Conservation (phyloP, 371 early-diverging fungal species). For the Syncephalis fuscata region DNA sequence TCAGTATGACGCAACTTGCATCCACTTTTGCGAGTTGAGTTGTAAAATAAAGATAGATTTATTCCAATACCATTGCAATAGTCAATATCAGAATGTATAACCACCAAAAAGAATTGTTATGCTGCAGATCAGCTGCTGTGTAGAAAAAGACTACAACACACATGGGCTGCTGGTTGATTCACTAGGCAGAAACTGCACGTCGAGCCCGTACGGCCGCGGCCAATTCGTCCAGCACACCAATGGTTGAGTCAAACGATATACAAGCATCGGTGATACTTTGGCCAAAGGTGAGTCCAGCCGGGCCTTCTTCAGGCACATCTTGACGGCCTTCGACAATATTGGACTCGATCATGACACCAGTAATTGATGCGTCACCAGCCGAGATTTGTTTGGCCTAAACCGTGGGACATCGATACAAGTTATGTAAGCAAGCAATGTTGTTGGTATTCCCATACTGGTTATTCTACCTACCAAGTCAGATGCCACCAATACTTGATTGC, state of each 20-base stretch:
- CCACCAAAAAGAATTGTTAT: too few relatives aligned
- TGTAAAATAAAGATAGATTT: too few relatives aligned
- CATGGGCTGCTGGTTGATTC: too few relatives aligned
- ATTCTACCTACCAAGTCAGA: conserved; percentile 28
- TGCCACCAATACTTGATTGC: conserved; percentile 65
- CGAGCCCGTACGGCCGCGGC: conserved; percentile 42
- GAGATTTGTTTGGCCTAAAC: conserved; percentile 27
- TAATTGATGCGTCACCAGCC: conserved; percentile 37
- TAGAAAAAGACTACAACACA: too few relatives aligned
- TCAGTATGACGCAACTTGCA: too few relatives aligned
- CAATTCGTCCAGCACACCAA: conserved; percentile 43
- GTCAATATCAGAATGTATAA: too few relatives aligned
- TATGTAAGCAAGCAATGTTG: neutral
- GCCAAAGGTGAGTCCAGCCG: conserved; percentile 52
- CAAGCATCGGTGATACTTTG: conserved; percentile 77
- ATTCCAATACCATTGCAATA: too few relatives aligned
- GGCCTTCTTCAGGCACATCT: conserved; percentile 49
- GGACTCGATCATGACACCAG: conserved; percentile 91
- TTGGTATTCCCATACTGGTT: neutral
- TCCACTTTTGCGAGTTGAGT: too few relatives aligned
- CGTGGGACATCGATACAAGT: conserved; percentile 14
- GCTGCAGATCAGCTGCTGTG: too few relatives aligned
- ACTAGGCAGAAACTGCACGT: conserved; percentile 3
- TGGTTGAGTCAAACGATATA: conserved; percentile 60
- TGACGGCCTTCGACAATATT: conserved; percentile 72